Evolutionary conservation across 768 basidiomycete genomes (phyloP), one percentile per base, ranked within the genome.

Genomic region (Amanita phalloides): DNA sequence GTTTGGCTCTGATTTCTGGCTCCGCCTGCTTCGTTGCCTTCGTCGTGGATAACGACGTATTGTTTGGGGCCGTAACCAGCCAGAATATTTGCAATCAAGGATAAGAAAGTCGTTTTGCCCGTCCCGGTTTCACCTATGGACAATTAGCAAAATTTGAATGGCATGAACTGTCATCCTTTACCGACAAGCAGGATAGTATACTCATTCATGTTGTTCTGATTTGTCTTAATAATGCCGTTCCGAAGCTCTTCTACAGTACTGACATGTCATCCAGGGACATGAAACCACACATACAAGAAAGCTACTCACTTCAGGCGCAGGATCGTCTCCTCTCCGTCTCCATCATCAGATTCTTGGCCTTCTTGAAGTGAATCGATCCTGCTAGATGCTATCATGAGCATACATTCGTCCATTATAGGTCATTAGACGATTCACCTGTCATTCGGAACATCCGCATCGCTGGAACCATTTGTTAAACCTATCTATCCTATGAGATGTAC

Each of bases 111-210:
- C 2, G 58, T 54, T 44, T 60, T 60, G 1, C 58, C 58, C 5
- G 57, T 56, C 14, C 58, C 58, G 0, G 58, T 59, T 35, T 59
- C 58, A 21, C 58, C 58, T 36, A 58, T 45, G 23, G 54, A 14
- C 32, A 53, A 11, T 17, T 26, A 13, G 5, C 20, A 28, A 26
- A 37, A 6, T 7, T 36, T 35, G 20, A 3, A 25, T 21, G n/a
- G 23, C 9, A 8, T 41, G 3, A 23, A 23, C 14, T 46, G 5
- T 17, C 30, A 33, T 13, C 7, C 3, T 9, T 37, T 38, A 38
- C 36, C 35, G 26, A 49, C 23, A n/a, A 38, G 48, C 3, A 37
- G 25, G 11, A 49, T 49, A 0, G 48, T 49, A 7, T 49, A 49
- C 25, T 49, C 48, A 14, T 26, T 36, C 6, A 36, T 21, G 8